Evolutionary conservation across 495 filamentous ascomycete species (phyloP).

Genomic region (Aspergillus olivimuriae): DNA sequence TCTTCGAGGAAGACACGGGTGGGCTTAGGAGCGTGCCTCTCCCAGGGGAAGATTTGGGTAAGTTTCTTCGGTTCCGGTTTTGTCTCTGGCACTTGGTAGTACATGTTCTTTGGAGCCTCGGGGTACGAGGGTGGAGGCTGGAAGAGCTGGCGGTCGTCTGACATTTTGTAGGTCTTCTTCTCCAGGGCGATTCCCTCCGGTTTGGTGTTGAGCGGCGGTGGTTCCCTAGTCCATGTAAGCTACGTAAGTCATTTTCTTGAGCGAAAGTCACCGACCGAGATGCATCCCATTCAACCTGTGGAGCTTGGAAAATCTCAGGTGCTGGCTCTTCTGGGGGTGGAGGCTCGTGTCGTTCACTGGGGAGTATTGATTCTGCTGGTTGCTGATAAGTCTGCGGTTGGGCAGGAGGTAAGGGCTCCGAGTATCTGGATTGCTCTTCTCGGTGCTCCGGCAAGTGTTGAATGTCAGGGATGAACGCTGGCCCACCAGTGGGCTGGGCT

Average conservation of each 20-base stretch:
- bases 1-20: constrained; percentile 69
- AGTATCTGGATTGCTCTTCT: constrained; percentile 1
- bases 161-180: constrained; percentile 68
- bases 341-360: constrained; percentile 20
- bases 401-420: constrained; percentile 1
- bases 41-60: constrained; percentile 81
- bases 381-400: constrained; percentile 17
- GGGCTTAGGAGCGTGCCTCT: constrained; percentile 54
- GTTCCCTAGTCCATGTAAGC: constrained; percentile 47
- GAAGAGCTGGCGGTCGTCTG: constrained; percentile 61
- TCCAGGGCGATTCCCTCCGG: constrained; percentile 78
- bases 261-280: constrained; percentile 41
- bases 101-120: constrained; percentile 78
- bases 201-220: constrained; percentile 65
- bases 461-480: constrained; percentile 6
- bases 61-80: constrained; percentile 51
- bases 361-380: constrained; percentile 32
- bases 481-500: constrained; percentile 10
- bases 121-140: constrained; percentile 68
- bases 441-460: constrained; percentile 6
- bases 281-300: constrained; percentile 61
- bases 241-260: constrained; percentile 1
- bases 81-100: constrained; percentile 66
- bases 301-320: constrained; percentile 37
- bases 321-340: constrained; percentile 36